Base-by-base conservation (phyloP, 306 rosid species). In the Comarum palustre region DNA sequence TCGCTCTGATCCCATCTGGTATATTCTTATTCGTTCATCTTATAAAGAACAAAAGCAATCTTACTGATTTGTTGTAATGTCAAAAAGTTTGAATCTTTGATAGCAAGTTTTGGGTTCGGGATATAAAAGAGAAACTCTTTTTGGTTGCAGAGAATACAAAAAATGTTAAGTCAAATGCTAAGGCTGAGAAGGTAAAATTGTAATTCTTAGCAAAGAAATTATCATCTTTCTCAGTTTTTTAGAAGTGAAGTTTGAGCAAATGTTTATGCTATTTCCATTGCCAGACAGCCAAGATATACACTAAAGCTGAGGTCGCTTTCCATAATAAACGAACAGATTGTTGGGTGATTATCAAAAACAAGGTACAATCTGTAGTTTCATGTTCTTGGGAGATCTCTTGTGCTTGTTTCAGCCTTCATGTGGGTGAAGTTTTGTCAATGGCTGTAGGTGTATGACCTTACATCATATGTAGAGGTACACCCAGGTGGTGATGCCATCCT, bases 401-500 rank as follows among this genome's bases (percentile, higher is more conserved):
- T 34, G 29, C 42, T 39, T 54, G 38, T 4, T 58, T 58, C 60
- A 22, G 59, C 38, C 19, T 27, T 14, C 3, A 2, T 17, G 43
- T 54, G 22, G 41, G 0, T 62, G n/a, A n/a, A n/a, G 5, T 34
- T 62, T 47, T 5, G 42, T 68, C 73, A 8, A 27, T 78, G 61
- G 38, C 46, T 65, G 54, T 65, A 93, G 98, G 98, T 94, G 34
- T 94, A 85, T 71, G 96, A 94, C 78, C 90, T 94, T 51, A 91
- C 96, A 75, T 77, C 98, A 31, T 91, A 94, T 42, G 97, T 94
- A 55, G 98, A 94, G 75, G 98, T 89, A 80, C 98, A 94, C 82
- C 98, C 98, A 3, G 98, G 98, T 63, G 98, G 98, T 57, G 98
- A 94, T 82, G 95, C 98, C 78, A 94, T 94, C 82, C 82, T 91